Percentiles rank a stretch among this genome's conserved stretches.
Evolutionary conservation across 164 flowering plant species (phyloP).

Genomic region (Aristolochia californica): DNA sequence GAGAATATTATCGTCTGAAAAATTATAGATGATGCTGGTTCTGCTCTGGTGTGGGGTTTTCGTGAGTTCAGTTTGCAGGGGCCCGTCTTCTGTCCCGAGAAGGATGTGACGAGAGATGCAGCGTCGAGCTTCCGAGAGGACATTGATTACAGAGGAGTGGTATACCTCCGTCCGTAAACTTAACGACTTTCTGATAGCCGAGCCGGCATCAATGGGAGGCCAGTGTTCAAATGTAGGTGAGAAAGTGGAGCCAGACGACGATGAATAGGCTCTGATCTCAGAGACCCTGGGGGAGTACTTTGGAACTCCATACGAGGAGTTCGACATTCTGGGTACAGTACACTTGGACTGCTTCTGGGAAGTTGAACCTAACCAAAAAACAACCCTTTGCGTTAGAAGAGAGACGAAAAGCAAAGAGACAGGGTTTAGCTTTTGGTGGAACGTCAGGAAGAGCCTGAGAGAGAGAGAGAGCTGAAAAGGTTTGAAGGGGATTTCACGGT

Average conservation of each 20-base stretch:
- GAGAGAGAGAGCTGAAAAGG: no score
- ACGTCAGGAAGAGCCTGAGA: no score
- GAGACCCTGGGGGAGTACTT: no score
- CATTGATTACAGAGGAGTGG: constrained; percentile 86
- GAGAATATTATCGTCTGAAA: constrained; percentile 60
- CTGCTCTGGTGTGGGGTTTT: constrained; percentile 66
- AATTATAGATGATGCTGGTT: constrained; percentile 56
- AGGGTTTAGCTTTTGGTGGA: no score
- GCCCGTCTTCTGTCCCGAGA: constrained; percentile 54
- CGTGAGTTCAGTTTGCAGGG: constrained; percentile 43
- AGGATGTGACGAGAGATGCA: constrained; percentile 52
- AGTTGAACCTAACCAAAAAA: no score
- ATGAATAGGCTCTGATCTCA: no score
- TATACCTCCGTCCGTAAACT: constrained; percentile 95
- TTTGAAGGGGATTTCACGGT: no score
- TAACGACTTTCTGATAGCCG: constrained; percentile 62
- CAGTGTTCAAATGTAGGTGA: constrained; percentile 28
- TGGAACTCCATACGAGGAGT: no score
- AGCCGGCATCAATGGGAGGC: constrained; percentile 53
- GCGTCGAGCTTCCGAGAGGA: constrained; percentile 86
- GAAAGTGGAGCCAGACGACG: constrained; percentile 34
- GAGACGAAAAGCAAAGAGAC: no score
- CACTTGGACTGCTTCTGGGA: no score
- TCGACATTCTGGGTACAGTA: no score
- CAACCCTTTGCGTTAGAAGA: no score